Percentiles rank a stretch among this genome's conserved stretches.
Evolutionary conservation across 2,329 filamentous ascomycete genomes (phyloP).

Genomic region (Aspergillus sp.): DNA sequence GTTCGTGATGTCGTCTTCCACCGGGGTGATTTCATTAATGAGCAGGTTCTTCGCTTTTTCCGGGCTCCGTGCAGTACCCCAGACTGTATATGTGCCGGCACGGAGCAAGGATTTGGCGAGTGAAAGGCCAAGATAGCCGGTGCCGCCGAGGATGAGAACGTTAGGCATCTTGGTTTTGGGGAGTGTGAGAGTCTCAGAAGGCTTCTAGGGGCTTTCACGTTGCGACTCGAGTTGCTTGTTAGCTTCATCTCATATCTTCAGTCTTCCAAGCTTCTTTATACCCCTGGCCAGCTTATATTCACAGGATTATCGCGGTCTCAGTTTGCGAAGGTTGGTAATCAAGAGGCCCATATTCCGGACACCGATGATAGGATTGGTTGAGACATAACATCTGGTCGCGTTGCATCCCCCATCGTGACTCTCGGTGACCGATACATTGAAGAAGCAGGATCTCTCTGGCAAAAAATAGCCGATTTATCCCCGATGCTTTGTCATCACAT

Average conservation of each 20-base stretch:
- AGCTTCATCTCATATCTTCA: background rate
- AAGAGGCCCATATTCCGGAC: background rate
- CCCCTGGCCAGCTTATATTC: background rate
- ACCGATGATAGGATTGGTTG: no score
- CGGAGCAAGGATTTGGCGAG: slow-evolving; percentile 24
- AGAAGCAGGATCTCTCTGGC: no score
- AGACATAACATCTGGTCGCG: no score
- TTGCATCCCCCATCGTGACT: background rate
- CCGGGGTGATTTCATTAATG: slow-evolving; percentile 13
- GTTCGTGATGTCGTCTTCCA: background rate
- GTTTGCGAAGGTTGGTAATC: background rate
- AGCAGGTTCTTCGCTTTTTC: slow-evolving; percentile 32
- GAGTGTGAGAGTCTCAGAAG: background rate
- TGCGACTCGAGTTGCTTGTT: background rate
- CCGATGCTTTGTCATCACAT: no score
- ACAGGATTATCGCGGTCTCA: no score
- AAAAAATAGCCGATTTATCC: no score
- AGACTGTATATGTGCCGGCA: slow-evolving; percentile 34
- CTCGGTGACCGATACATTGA: background rate
- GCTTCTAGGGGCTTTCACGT: no score
- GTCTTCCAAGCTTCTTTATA: background rate
- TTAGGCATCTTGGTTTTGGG: slow-evolving; percentile 25
- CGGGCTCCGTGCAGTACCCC: slow-evolving; percentile 33
- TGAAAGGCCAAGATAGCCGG: slow-evolving; percentile 32
- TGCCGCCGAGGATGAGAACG: slow-evolving; percentile 33